phyloP scores from a whole-genome alignment of 1,284 basidiomycete genomes.

The Sanghuangporus sanghuang region DNA sequence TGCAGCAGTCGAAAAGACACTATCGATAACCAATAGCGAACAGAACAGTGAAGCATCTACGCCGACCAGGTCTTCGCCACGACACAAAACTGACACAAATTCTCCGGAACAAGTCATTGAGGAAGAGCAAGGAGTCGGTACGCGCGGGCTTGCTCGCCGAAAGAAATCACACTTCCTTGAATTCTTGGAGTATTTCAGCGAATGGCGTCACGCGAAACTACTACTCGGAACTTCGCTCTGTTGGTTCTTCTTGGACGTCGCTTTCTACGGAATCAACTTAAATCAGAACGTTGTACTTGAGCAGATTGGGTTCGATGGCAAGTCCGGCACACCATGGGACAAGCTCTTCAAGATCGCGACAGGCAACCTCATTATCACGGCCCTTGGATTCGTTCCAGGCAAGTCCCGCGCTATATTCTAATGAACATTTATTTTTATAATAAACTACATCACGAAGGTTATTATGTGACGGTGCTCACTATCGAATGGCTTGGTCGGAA shows the following conservation, averaged over 20 bases:
- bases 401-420: conserved; percentile 28
- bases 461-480: conserved; percentile 63
- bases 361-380: conserved; percentile 68
- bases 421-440: conserved; percentile 21
- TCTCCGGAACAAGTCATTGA: conserved; percentile 15
- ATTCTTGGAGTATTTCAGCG: conserved; percentile 46
- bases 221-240: conserved; percentile 47
- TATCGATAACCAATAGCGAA: background rate
- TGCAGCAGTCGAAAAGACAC: conserved; percentile 8
- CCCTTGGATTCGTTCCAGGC: conserved; percentile 71
- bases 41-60: background rate
- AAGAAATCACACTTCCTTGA: conserved; percentile 41
- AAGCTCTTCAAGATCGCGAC: conserved; percentile 58
- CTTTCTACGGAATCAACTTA: conserved; percentile 76
- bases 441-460: conserved; percentile 38
- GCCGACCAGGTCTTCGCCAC: background rate
- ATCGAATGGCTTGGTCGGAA: conserved; percentile 73
- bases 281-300: conserved; percentile 72
- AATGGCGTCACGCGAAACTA: conserved; percentile 52
- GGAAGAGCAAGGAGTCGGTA: conserved; percentile 19
- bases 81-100: background rate
- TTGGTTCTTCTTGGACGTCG: conserved; percentile 55
- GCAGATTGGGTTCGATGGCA: conserved; percentile 61
- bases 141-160: conserved; percentile 17
- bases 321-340: conserved; percentile 51